Base-by-base conservation (phyloP, 306 rosid genomes). In the Dalbergia cochinchinensis region DNA sequence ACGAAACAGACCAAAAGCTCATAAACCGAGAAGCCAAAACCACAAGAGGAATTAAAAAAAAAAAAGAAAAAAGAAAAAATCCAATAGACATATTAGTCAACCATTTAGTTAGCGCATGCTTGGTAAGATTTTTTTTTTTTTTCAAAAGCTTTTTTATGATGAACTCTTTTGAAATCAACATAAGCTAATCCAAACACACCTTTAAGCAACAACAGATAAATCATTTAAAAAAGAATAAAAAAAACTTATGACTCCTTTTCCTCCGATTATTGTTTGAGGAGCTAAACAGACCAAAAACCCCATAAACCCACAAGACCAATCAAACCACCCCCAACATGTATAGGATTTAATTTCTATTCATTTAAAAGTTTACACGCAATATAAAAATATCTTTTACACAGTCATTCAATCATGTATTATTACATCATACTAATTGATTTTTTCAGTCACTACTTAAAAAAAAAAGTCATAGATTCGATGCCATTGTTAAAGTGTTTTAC, bases 221-320 rank as follows among this genome's bases (percentile, higher is more conserved):
- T 41, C 39, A 3, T 5, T 2, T 10, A 11, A 50, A 50, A 11
- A 15, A 50, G 4, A 50, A 12, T 12, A 50, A 50, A n/a, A 50
- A 16, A 50, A 14, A 50, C 7, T 4, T 50, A 3, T 13, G 4
- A 4, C 53, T 12, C 57, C 18, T 50, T 48, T 2, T 4, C 54
- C 54, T 10, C 14, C 54, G 3, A 3, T 1, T 48, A 12, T 11
- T 3, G 16, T 3, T 44, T 13, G 11, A 59, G 15, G 16, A 39
- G 8, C 55, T 45, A 44, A 60, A 74, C 16, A 75, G 16, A 18
- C 19, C 15, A 45, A 64, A 64, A 76, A 22, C 26, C 42, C 53
- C 41, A 76, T 20, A 76, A 64, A 77, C 41, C 65, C 13, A 39
- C 26, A 37, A 64, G 18, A 39, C 26, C 3, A 64, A 64, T 35